Conservation (phyloP, 2,329 filamentous ascomycete species). For the Xylariaceae sp. region DNA sequence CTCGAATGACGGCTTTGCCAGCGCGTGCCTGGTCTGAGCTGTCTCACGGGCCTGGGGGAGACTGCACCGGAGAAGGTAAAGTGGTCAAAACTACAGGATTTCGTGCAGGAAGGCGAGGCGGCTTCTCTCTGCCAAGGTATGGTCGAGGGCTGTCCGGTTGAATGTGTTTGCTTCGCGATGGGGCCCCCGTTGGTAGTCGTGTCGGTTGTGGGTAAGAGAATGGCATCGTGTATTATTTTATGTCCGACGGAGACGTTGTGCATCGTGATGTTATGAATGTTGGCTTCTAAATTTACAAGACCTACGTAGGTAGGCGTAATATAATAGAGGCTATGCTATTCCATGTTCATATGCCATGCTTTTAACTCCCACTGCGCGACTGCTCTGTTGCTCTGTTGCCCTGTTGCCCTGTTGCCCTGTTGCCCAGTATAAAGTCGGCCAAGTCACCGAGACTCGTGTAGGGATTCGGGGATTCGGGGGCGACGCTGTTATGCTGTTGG, state of each 20-base stretch:
- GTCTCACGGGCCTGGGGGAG: slow-evolving; percentile 19
- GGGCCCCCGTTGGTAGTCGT: background rate
- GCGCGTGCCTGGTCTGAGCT: slow-evolving; percentile 8
- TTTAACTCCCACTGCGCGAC: no score
- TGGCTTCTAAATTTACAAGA: slow-evolving; percentile 23
- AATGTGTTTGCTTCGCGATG: slow-evolving; percentile 23
- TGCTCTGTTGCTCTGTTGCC: no score
- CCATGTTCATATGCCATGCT: background rate
- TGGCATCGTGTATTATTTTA: background rate
- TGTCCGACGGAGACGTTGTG: slow-evolving; percentile 19
- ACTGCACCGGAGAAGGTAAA: slow-evolving; percentile 13
- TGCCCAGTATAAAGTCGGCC: background rate
- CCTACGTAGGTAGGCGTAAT: slow-evolving; percentile 6
- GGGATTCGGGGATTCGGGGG: background rate
- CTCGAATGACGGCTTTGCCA: slow-evolving; percentile 5
- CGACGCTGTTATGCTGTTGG: slow-evolving; percentile 23
- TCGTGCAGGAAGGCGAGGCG: background rate
- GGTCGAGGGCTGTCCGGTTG: slow-evolving; percentile 16
- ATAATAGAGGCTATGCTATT: slow-evolving; percentile 4
- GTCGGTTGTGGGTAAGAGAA: no score
- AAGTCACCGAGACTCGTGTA: background rate
- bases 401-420: no score
- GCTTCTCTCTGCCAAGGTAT: slow-evolving; percentile 17
- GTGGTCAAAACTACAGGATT: no score
- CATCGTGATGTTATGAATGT: slow-evolving; percentile 7